Evolutionary conservation across 305 asterid genomes (phyloP), one percentile per base, ranked within the genome.

Genomic region (Fraxinus baroniana): DNA sequence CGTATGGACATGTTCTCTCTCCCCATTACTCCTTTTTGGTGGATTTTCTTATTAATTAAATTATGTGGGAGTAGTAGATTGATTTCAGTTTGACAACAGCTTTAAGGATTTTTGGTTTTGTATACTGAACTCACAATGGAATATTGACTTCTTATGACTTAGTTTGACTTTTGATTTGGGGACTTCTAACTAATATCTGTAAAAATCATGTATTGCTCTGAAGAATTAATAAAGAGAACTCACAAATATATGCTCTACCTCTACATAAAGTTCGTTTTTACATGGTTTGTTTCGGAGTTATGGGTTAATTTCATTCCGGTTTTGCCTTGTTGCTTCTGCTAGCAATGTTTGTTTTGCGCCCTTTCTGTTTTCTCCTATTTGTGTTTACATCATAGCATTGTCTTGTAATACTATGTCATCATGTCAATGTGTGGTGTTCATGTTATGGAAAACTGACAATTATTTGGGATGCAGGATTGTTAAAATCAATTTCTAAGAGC

Each of bases 401-500:
- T 74, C 77, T 24, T 72, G 78, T 85, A 71, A 79, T 68, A 76
- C 80, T 60, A 28, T 28, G 30, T 28, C 26, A 24, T 24, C 26
- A 49, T 60, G 79, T 60, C n/a, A n/a, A 28, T 28, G 30, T 28
- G 79, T 80, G 90, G 71, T 82, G 83, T 86, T 66, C 79, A 46
- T 78, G 70, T 73, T 87, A 55, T 82, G 83, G 81, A 70, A 81
- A 82, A 84, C 93, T 85, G 92, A 87, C 90, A 13, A 79, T 86
- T 78, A 85, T 90, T 86, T 89, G 92, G 91, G 89, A 84, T 89
- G 93, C 92, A 89, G 96, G 96, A 86, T 79, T 85, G 33, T 84
- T 85, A 86, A 26, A 78, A 35, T 80, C 87, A 85, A 86, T 85
- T 85, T 82, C 81, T 88, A 85, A 86, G 84, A 88, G 89, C 91